Base-by-base conservation (phyloP, 2,329 filamentous ascomycete species). In the Exophiala lecanii-corni region DNA sequence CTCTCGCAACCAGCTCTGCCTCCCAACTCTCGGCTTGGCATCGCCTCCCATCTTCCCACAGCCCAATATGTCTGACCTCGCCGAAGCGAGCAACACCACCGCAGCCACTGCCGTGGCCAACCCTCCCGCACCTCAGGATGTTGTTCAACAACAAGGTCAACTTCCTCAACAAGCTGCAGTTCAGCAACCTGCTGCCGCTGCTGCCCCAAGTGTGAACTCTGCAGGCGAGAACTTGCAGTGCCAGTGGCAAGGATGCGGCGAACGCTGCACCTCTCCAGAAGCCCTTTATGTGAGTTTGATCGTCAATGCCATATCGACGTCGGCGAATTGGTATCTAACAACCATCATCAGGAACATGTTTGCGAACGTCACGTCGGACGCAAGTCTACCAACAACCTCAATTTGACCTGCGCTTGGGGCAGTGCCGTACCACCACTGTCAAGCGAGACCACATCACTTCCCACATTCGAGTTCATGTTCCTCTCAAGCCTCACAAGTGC, bases 391-490 rank as follows among this genome's bases (percentile, higher is more conserved):
- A 97, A 97, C 74, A 98, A 98, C 70, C 75, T 98, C 61, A 97
- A 92, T 68, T 70, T 98, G 63, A 96, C 89, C 41, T 98, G 92
- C 70, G 87, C 94, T 64, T 98, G 92, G 92, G 92, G 89, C 85
- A 84, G 53, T 98, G 92, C 72, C 82, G 89, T 52, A 97, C 91
- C 16, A 96, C 89, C 36, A 97, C 91, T 2, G 91, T 97, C 64
- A 97, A 98, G 77, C 88, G 92, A 59, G 92, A 97, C 61, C 92
- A 98, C 71, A 98, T 98, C 68, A 98, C 92, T 38, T 97, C 92
- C 38, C 92, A 98, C 69, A 96, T 98, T 59, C 87, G 92, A 54
- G 92, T 97, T 41, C 92, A 98, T 65, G 91, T 98, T n/a, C 92
- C 92, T 1, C 74, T 98, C 49, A 98, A 98, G 76, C 92, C 92